These are phyloP conservation scores for Aspergillus pseudotamarii DNA, from an alignment of 2,329 filamentous ascomycete genomes.

Conservation along the genomic window DNA sequence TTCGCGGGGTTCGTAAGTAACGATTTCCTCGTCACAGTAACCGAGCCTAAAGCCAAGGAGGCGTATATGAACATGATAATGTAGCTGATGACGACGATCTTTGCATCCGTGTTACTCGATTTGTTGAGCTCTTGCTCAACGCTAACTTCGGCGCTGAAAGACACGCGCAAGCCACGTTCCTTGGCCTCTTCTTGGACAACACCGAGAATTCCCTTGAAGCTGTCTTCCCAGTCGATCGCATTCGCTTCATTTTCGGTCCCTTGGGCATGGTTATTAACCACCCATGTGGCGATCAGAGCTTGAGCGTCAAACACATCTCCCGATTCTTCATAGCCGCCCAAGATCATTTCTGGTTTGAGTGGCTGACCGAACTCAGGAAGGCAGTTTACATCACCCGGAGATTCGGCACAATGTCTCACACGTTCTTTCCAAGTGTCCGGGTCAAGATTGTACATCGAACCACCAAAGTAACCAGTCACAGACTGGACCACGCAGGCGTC, in stretches of 20 bases:
- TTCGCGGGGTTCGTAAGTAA: slow-evolving; percentile 80
- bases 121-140: slow-evolving; percentile 96
- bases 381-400: slow-evolving; percentile 72
- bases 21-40: slow-evolving; percentile 74
- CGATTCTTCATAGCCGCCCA: slow-evolving; percentile 73
- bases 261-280: slow-evolving; percentile 82
- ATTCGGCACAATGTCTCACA: slow-evolving; percentile 72
- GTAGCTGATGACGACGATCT: slow-evolving; percentile 95
- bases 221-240: slow-evolving; percentile 88
- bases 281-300: slow-evolving; percentile 90
- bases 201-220: slow-evolving; percentile 72
- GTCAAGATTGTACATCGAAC: slow-evolving; percentile 63
- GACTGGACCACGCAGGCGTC: slow-evolving; percentile 92
- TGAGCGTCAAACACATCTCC: slow-evolving; percentile 70
- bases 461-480: slow-evolving; percentile 83
- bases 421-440: slow-evolving; percentile 71
- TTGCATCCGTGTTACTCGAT: slow-evolving; percentile 96
- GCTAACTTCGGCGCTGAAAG: slow-evolving; percentile 94
- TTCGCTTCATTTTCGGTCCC: slow-evolving; percentile 69
- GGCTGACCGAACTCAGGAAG: slow-evolving; percentile 88
- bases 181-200: slow-evolving; percentile 79
- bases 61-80: slow-evolving; percentile 99
- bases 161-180: slow-evolving; percentile 78
- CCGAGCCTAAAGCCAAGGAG: slow-evolving; percentile 87
- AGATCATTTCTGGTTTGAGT: slow-evolving; percentile 78